Evolutionary conservation across 2,329 filamentous ascomycete genomes (phyloP).

Genomic region (Cladosporium austrohemisphaericum): DNA sequence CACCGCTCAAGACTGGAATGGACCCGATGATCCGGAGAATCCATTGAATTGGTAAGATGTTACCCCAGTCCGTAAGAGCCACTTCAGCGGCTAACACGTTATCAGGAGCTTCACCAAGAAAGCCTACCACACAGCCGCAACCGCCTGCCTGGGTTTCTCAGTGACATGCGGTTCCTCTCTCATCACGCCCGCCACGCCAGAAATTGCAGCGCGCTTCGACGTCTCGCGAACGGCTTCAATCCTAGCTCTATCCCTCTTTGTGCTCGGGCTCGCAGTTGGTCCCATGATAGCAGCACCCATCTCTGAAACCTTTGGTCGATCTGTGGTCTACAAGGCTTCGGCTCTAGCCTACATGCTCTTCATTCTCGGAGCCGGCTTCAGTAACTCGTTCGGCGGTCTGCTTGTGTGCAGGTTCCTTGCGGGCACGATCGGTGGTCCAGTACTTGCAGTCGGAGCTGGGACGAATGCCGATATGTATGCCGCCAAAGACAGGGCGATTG

Average conservation of each 20-base stretch:
- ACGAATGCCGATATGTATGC: conserved; percentile 40
- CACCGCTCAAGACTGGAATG: conserved; percentile 18
- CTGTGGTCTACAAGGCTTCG: conserved; percentile 65
- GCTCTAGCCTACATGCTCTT: conserved; percentile 60
- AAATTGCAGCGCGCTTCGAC: conserved; percentile 43
- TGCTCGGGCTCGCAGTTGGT: conserved; percentile 63
- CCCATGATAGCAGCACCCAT: conserved; percentile 70
- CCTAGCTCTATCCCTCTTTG: conserved; percentile 58
- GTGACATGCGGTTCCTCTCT: conserved; percentile 30
- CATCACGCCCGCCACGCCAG: conserved; percentile 22
- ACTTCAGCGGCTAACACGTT: not conserved
- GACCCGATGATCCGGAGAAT: conserved; percentile 23
- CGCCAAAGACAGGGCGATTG: conserved; percentile 32
- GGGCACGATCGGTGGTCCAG: conserved; percentile 32
- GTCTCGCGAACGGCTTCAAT: conserved; percentile 55
- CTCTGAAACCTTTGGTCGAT: conserved; percentile 66
- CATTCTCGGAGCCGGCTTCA: conserved; percentile 40
- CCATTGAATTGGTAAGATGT: conserved; percentile 25
- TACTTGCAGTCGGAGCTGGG: conserved; percentile 42
- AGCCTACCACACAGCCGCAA: conserved; percentile 33
- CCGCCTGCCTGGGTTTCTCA: conserved; percentile 36
- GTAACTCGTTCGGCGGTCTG: conserved; percentile 65
- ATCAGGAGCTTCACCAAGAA: conserved; percentile 7
- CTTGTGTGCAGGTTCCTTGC: conserved; percentile 60
- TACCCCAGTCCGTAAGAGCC: not conserved